A percentile compares a stretch with the other conserved stretches of the same genome.
These are phyloP conservation scores for Tetrapisispora pingtungensis DNA, from an alignment of 805 yeast genomes.

Conservation along the genomic window DNA sequence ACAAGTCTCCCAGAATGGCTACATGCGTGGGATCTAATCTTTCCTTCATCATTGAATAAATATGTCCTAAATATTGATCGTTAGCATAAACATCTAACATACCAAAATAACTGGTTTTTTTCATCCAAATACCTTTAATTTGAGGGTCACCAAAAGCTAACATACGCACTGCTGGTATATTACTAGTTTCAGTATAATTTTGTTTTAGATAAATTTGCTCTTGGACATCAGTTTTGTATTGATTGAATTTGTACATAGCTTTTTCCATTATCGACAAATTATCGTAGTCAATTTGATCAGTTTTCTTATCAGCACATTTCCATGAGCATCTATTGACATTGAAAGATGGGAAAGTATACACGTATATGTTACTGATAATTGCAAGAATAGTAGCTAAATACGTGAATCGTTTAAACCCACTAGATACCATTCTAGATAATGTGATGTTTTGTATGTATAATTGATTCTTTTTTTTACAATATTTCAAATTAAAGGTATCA, in stretches of 20 bases:
- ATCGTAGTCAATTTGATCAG: neutral
- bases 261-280: slow-evolving; percentile 2
- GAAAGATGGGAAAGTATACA: slow-evolving; percentile 68
- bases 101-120: slow-evolving; percentile 56
- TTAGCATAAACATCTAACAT: slow-evolving; percentile 81
- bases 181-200: neutral
- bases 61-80: slow-evolving; percentile 81
- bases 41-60: slow-evolving; percentile 53
- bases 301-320: slow-evolving; percentile 24
- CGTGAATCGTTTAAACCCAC: neutral
- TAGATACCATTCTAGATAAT: neutral
- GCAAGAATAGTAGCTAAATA: slow-evolving; percentile 28
- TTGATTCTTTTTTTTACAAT: too few relatives aligned
- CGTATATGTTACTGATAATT: slow-evolving; percentile 45
- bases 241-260: neutral
- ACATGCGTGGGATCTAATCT: slow-evolving; percentile 68
- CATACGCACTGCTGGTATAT: slow-evolving; percentile 36
- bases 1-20: slow-evolving; percentile 84
- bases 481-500: too few relatives aligned
- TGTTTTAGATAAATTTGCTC: slow-evolving; percentile 10
- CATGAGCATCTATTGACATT: slow-evolving; percentile 50
- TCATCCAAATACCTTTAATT: slow-evolving; percentile 74
- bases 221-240: neutral
- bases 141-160: slow-evolving; percentile 95
- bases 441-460: too few relatives aligned